Percentiles rank a stretch among this genome's conserved stretches.
Conservation (phyloP, 108 stramenopile species). For the Bacterosira constricta region DNA sequence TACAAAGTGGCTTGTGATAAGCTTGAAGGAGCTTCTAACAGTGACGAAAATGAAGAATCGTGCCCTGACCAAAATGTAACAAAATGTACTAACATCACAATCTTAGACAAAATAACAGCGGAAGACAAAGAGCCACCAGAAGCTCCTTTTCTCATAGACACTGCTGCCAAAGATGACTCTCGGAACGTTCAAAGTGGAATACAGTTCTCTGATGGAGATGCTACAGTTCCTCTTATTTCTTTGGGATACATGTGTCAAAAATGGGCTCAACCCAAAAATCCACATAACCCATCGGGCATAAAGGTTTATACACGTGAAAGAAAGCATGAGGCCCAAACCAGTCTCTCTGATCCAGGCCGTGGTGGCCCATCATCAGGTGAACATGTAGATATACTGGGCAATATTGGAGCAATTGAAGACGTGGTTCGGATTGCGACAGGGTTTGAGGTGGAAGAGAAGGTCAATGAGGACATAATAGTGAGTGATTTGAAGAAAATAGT, state of each 20-base stretch:
- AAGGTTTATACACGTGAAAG: conserved; percentile 78
- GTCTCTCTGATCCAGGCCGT: conserved; percentile 73
- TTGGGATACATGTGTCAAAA: conserved; percentile 87
- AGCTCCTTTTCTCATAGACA: conserved; percentile 70
- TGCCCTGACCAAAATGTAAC: background rate
- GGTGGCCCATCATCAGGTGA: conserved; percentile 75
- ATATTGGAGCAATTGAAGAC: conserved; percentile 75
- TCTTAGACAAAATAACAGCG: background rate
- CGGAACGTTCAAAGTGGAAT: conserved; percentile 66
- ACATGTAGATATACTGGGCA: conserved; percentile 92
- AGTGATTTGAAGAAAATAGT: conserved; percentile 53
- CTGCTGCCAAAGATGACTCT: conserved; percentile 50
- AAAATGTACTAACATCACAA: conserved; percentile 1
- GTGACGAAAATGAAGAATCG: conserved; percentile 7
- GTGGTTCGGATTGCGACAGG: conserved; percentile 79
- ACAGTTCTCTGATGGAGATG: conserved; percentile 79
- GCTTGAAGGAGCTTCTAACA: conserved; percentile 25
- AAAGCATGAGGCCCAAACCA: conserved; percentile 52
- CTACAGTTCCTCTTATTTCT: conserved; percentile 79
- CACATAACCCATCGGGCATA: conserved; percentile 72
- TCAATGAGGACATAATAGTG: conserved; percentile 43
- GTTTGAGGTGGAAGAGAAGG: conserved; percentile 46
- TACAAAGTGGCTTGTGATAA: conserved; percentile 65
- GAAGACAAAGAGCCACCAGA: conserved; percentile 34
- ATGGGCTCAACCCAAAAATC: conserved; percentile 58